Conservation (phyloP, 768 basidiomycete genomes). For the Scleroderma citrinum region DNA sequence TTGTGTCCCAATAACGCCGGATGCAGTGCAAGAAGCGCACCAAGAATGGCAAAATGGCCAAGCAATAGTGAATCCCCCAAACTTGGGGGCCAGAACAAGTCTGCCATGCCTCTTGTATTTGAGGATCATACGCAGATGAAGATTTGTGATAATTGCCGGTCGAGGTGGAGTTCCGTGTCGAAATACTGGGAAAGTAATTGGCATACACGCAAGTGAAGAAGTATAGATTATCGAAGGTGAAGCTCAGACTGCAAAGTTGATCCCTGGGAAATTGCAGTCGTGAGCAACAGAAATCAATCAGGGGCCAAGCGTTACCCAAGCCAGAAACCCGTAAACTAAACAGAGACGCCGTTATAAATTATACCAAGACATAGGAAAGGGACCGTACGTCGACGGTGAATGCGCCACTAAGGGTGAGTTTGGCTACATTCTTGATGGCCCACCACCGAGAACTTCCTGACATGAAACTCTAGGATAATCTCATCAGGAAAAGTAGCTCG, state of each 20-base stretch:
- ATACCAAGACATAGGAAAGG: background rate
- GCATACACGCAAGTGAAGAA: constrained; percentile 72
- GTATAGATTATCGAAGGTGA: constrained; percentile 67
- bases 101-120: constrained; percentile 44
- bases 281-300: background rate
- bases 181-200: constrained; percentile 1
- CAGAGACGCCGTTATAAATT: background rate
- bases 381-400: constrained; percentile 71
- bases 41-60: constrained; percentile 62
- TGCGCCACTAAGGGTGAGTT: constrained; percentile 63
- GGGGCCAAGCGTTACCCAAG: constrained; percentile 50
- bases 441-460: constrained; percentile 54
- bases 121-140: constrained; percentile 9
- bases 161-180: background rate
- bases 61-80: constrained; percentile 60
- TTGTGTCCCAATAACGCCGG: constrained; percentile 81
- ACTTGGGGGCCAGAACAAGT: constrained; percentile 34
- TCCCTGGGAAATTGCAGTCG: constrained; percentile 41
- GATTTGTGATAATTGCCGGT: background rate
- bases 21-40: constrained; percentile 82
- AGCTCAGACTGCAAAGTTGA: constrained; percentile 76
- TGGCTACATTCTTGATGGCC: constrained; percentile 60
- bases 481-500: background rate
- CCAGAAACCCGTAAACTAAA: constrained; percentile 84
- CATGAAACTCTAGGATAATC: constrained; percentile 41